A percentile compares a stretch with the other conserved stretches of the same genome.
These are phyloP conservation scores for Phaeoacremonium minimum DNA, from an alignment of 2,329 filamentous ascomycete genomes.

Conservation along the genomic window DNA sequence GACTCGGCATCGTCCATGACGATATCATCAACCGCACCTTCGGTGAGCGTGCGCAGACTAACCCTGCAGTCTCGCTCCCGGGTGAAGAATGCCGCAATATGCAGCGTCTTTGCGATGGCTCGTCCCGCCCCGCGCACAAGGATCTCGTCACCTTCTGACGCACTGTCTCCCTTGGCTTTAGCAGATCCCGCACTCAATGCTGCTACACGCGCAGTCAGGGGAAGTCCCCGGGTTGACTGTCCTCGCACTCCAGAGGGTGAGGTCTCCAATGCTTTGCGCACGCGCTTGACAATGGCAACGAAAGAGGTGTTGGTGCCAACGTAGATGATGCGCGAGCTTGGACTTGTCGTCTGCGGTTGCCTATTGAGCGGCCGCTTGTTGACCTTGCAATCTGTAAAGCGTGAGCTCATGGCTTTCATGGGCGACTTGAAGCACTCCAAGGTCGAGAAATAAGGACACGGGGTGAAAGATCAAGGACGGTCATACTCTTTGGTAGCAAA, in stretches of 20 bases:
- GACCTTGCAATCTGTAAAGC: constrained; percentile 41
- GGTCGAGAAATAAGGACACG: too few relatives aligned
- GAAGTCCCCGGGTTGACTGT: constrained; percentile 37
- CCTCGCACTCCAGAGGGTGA: constrained; percentile 41
- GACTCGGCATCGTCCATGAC: constrained; percentile 23
- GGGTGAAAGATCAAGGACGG: too few relatives aligned
- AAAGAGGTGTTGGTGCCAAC: constrained; percentile 62
- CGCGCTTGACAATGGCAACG: constrained; percentile 62
- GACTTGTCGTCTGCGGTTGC: constrained; percentile 3
- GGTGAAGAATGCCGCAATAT: constrained; percentile 62
- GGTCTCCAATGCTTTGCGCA: constrained; percentile 57
- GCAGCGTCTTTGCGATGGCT: constrained; percentile 60
- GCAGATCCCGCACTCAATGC: constrained; percentile 27
- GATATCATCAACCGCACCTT: constrained; percentile 64
- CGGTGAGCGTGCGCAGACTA: constrained; percentile 55
- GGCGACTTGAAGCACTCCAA: too few relatives aligned
- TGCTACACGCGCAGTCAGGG: constrained; percentile 41
- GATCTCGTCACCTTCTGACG: constrained; percentile 27
- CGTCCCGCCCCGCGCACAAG: constrained; percentile 60
- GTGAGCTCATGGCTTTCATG: too few relatives aligned
- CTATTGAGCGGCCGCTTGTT: constrained; percentile 43
- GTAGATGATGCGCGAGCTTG: constrained; percentile 47
- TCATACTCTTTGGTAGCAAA: constrained; percentile 24
- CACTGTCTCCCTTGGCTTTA: constrained; percentile 20
- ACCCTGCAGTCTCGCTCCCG: constrained; percentile 56